A percentile compares a stretch with the other conserved stretches of the same genome.
Evolutionary conservation across 1,284 basidiomycete genomes (phyloP).

Genomic region (Taiwanofungus camphoratus): DNA sequence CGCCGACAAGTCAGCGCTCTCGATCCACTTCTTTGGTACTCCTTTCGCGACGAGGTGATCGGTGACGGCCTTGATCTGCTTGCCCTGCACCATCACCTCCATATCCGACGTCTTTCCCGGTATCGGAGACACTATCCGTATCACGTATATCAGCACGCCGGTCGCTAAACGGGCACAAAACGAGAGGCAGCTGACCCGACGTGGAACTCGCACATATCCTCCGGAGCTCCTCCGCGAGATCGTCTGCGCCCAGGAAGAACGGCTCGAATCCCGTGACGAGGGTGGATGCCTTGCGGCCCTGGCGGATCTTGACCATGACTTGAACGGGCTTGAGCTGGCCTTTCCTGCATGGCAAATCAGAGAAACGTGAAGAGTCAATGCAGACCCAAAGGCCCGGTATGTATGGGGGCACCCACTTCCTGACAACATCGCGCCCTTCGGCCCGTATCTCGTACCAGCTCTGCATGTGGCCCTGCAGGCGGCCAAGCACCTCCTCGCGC

Average conservation of each 20-base stretch:
- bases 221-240: slow-evolving; percentile 75
- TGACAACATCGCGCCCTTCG: slow-evolving; percentile 44
- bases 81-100: slow-evolving; percentile 80
- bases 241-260: slow-evolving; percentile 62
- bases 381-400: no score
- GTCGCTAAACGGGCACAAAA: neutral
- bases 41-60: slow-evolving; percentile 65
- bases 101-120: slow-evolving; percentile 48
- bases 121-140: slow-evolving; percentile 44
- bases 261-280: slow-evolving; percentile 74
- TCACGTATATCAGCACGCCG: slow-evolving; percentile 1
- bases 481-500: slow-evolving; percentile 61
- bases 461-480: slow-evolving; percentile 62
- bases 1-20: slow-evolving; percentile 37
- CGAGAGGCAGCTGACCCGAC: slow-evolving; percentile 39
- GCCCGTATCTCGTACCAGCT: slow-evolving; percentile 58
- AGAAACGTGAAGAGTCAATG: neutral
- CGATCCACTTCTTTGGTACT: slow-evolving; percentile 78
- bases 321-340: slow-evolving; percentile 66
- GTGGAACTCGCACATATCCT: slow-evolving; percentile 75
- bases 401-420: slow-evolving; percentile 49
- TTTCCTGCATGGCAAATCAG: slow-evolving; percentile 47
- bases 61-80: slow-evolving; percentile 61
- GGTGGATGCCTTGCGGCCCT: slow-evolving; percentile 75
- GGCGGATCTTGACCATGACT: slow-evolving; percentile 64